Base-by-base conservation (phyloP, 2,329 filamentous ascomycete genomes). In the Phyllosticta citribraziliensis region DNA sequence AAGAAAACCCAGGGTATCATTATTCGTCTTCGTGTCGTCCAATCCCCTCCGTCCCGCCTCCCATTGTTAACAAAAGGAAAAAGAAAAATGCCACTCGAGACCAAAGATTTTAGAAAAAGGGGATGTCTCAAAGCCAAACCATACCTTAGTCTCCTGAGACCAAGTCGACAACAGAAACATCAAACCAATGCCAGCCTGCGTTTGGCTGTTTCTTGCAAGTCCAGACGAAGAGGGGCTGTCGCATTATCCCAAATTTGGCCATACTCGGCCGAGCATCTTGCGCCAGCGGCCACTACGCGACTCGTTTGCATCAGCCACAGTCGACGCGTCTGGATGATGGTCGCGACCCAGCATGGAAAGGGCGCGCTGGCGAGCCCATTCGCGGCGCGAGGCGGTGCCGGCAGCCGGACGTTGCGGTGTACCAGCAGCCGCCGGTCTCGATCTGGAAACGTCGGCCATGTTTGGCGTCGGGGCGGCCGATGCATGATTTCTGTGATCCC, bases 351-450 rank as follows among this genome's bases (percentile, higher is more conserved):
- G 69, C 66, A 80, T 71, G 10, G 72, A 68, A n/a, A 78, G 63
- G 10, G 77, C 77, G 54, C 78, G 69, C 62, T 76, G 74, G 4
- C 76, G 71, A 5, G 76, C 76, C 76, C 77, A 78, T 62, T 79
- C 76, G 58, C 76, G 67, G 50, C 76, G 69, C 5, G 69, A 68
- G 0, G 65, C 62, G 4, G 64, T 52, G 30, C 64, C 52, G 56
- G 56, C 20, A 40, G 19, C 55, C 33, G 60, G 55, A 8, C 57
- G 57, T 56, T 58, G 19, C 54, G 19, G 40, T 24, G 60, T 24
- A 50, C 40, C 40, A 33, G 57, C 33, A 9, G 55, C 56, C 24
- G 50, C 52, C 2, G 63, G 57, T 8, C 63, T 65, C 8, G 64
- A 52, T 17, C 61, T 63, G 47, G 66, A 64, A 47, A 65, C 63